Percentiles rank a stretch among this genome's conserved stretches.
Conservation (phyloP, 306 rosid species). For the Castanea mollissima region DNA sequence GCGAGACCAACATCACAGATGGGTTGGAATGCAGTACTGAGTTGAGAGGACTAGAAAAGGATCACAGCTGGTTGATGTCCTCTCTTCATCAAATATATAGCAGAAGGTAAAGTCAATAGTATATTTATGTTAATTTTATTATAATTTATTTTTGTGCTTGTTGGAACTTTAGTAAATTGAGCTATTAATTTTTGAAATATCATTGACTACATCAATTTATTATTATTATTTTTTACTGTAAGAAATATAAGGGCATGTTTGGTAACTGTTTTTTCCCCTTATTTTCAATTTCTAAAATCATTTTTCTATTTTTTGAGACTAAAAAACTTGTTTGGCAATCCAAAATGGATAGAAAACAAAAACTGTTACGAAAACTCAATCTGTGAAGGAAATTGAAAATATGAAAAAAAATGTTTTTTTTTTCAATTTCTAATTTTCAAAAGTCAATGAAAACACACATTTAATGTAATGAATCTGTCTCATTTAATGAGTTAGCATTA, state of each 20-base stretch:
- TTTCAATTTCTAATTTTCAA: too few species aligned
- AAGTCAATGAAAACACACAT: too few species aligned
- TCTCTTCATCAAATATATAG: slow-evolving; percentile 94
- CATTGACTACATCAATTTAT: not conserved
- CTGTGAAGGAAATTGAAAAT: too few species aligned
- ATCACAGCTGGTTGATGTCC: slow-evolving; percentile 82
- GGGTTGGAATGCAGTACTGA: slow-evolving; percentile 38
- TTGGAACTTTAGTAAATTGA: not conserved
- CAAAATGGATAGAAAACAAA: too few species aligned
- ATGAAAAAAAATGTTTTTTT: too few species aligned
- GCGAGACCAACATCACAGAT: slow-evolving; percentile 46
- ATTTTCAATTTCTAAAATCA: too few species aligned
- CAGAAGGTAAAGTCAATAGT: slow-evolving; percentile 61
- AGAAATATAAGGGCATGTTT: not conserved
- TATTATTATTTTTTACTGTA: not conserved
- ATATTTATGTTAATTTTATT: slow-evolving; percentile 9
- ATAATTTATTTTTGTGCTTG: slow-evolving; percentile 10
- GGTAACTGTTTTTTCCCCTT: too few species aligned
- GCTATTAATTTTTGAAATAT: not conserved
- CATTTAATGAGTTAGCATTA: too few species aligned
- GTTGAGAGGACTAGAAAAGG: slow-evolving; percentile 56
- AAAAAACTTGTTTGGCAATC: too few species aligned
- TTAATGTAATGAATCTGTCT: too few species aligned
- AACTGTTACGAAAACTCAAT: too few species aligned
- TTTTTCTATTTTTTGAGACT: too few species aligned